These are phyloP conservation scores for Yarrowia sp. DNA, from an alignment of 805 yeast species.

Conservation along the genomic window DNA sequence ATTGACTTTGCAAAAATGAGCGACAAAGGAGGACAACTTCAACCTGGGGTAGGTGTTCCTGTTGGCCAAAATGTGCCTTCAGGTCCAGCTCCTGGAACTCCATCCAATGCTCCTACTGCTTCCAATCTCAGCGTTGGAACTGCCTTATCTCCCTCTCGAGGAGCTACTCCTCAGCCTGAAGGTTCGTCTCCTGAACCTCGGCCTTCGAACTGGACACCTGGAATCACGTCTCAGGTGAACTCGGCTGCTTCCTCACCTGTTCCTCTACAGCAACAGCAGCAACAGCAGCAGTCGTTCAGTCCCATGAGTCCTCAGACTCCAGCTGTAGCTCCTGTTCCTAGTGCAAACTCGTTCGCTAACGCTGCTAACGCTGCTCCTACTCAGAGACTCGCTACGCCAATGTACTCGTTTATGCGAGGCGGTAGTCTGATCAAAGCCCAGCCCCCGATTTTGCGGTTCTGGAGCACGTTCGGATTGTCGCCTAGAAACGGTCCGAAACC, in stretches of 20 bases:
- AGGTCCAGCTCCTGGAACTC: background rate
- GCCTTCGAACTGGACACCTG: constrained; percentile 26
- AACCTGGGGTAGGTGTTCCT: constrained; percentile 12
- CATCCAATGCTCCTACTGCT: background rate
- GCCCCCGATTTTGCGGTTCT: constrained; percentile 52
- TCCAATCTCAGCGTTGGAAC: background rate
- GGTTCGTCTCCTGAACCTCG: constrained; percentile 28
- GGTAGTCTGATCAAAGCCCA: constrained; percentile 49
- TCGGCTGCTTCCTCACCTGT: constrained; percentile 18
- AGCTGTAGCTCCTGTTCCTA: constrained; percentile 3
- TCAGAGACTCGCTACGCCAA: constrained; percentile 46
- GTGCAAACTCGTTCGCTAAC: constrained; percentile 21
- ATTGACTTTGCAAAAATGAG: constrained; percentile 28
- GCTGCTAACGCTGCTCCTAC: constrained; percentile 19
- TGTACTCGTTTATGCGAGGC: constrained; percentile 46
- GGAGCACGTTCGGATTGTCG: constrained; percentile 51
- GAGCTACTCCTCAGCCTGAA: constrained; percentile 29
- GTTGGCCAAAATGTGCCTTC: background rate
- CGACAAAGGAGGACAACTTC: constrained; percentile 21
- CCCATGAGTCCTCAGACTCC: constrained; percentile 21
- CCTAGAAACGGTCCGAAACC: constrained; percentile 49
- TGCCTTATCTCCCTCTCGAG: constrained; percentile 4
- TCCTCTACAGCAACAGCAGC: constrained; percentile 3
- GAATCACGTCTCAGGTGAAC: constrained; percentile 26
- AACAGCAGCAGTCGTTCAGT: constrained; percentile 13